Evolutionary conservation across 2,329 filamentous ascomycete species (phyloP), one percentile per base, ranked within the genome.

Genomic region (Clonostachys solani): DNA sequence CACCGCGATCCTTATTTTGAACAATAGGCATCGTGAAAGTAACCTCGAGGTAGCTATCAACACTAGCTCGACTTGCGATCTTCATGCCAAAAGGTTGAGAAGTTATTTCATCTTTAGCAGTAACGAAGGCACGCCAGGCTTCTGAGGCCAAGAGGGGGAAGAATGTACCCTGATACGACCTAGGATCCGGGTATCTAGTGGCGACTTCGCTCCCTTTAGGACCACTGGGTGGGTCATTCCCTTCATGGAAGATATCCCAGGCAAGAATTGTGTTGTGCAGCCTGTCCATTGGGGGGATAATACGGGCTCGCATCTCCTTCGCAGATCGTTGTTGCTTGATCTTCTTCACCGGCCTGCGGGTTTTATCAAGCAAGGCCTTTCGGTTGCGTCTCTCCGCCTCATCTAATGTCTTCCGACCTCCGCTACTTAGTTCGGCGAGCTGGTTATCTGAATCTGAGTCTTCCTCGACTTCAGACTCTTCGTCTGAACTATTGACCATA

Each of bases 241-340:
- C 90, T 42, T 83, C 74, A 59, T 96, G 88, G 65, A 96, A 99
- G 54, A 95, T 95, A 54, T 99, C 89, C 94, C 94, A 99, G 47
- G 87, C 81, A 4, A 99, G 80, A 44, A 99, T 90, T 16, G 86
- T 86, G 57, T 87, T 85, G 62, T 97, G 94, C 33, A 99, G 71
- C 15, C 82, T 77, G 36, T 90, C 86, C 68, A 99, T 86, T 54
- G 95, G 89, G 8, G 95, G 94, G 33, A 92, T 87, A 50, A 99
- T 76, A 52, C 94, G 86, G 53, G 94, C 92, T 56, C 92, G 86
- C 83, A 96, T 92, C 67, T 99, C 94, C 66, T 95, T 95, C 42
- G 86, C 83, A 15, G 91, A 92, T 44, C 92, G 83, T 52, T 86
- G 76, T 45, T 90, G 81, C 62, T 89, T 88, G 54, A 82, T 73